phyloP scores from a whole-genome alignment of 345 rosid genomes.

The Sapria himalayana region DNA sequence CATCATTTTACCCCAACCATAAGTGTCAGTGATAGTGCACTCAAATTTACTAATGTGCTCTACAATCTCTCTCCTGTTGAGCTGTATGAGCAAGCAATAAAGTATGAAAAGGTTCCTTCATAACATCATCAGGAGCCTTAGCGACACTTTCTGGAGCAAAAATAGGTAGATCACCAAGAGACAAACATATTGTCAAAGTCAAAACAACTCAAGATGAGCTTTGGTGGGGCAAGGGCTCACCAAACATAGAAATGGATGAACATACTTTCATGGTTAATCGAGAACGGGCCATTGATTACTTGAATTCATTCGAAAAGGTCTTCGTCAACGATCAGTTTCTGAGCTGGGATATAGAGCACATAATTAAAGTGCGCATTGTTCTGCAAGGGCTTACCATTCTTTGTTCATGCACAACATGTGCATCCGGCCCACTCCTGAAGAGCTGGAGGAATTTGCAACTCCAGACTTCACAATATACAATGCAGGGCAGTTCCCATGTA shows the following conservation, averaged over 20 bases:
- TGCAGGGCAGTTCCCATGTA: conserved; percentile 98
- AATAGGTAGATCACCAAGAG: conserved; percentile 83
- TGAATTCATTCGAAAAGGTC: conserved; percentile 93
- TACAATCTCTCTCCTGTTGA: conserved; percentile 95
- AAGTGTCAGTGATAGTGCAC: conserved; percentile 59
- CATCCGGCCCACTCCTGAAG: conserved; percentile 89
- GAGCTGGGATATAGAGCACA: conserved; percentile 83
- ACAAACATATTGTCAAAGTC: conserved; percentile 81
- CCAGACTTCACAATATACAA: conserved; percentile 99
- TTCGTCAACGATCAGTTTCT: conserved; percentile 83
- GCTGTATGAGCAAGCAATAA: conserved; percentile 81
- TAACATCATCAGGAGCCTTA: conserved; percentile 67
- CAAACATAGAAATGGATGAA: conserved; percentile 97
- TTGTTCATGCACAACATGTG: conserved; percentile 99
- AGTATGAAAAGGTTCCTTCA: conserved; percentile 76
- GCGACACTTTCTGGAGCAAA: conserved; percentile 95
- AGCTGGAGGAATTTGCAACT: conserved; percentile 92
- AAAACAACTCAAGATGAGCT: conserved; percentile 45
- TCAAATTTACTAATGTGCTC: conserved; percentile 85
- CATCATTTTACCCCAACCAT: conserved; percentile 27
- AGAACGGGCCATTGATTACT: conserved; percentile 95
- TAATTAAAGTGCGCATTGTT: conserved; percentile 94
- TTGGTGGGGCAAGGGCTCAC: conserved; percentile 99
- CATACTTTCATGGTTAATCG: conserved; percentile 87
- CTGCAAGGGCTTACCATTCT: conserved; percentile 96